Percentiles rank a stretch among this genome's conserved stretches.
These are phyloP conservation scores for Breynia disticha DNA, from an alignment of 441 rosid genomes.

Conservation along the genomic window DNA sequence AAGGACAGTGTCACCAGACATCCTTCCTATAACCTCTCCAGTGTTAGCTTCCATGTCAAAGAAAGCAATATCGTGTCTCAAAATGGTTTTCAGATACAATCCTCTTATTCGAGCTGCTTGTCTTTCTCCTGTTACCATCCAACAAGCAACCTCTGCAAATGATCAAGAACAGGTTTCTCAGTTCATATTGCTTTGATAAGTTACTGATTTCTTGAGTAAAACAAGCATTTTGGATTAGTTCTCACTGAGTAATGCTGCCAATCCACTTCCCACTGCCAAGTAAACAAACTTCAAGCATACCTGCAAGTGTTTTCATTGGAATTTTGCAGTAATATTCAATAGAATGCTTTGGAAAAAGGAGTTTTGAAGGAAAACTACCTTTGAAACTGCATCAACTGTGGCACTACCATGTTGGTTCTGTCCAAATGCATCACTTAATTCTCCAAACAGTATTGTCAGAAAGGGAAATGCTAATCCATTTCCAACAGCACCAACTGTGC, in stretches of 20 bases:
- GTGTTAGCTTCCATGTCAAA: conserved; percentile 74
- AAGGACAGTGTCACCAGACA: conserved; percentile 88
- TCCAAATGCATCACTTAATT: conserved; percentile 46
- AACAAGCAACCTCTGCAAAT: conserved; percentile 64
- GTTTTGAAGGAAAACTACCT: conserved; percentile 22
- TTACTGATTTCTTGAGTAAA: background rate
- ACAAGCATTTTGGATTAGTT: background rate
- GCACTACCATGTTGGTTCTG: conserved; percentile 28
- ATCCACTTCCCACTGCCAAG: conserved; percentile 47
- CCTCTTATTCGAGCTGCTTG: conserved; percentile 71
- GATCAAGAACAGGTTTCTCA: conserved; percentile 4
- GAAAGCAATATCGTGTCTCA: conserved; percentile 83
- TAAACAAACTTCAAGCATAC: conserved; percentile 47
- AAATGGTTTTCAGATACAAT: conserved; percentile 56
- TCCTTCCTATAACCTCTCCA: conserved; percentile 76
- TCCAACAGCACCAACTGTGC: conserved; percentile 46
- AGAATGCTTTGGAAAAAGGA: background rate
- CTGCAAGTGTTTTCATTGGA: conserved; percentile 14
- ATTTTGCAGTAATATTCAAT: background rate
- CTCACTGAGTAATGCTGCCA: conserved; percentile 63
- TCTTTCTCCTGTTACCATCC: conserved; percentile 94
- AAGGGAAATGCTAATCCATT: conserved; percentile 48
- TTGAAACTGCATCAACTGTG: conserved; percentile 30
- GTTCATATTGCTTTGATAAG: background rate
- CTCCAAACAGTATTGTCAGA: conserved; percentile 51